Conservation (phyloP, 768 basidiomycete species). For the Gloeostereum incarnatum region DNA sequence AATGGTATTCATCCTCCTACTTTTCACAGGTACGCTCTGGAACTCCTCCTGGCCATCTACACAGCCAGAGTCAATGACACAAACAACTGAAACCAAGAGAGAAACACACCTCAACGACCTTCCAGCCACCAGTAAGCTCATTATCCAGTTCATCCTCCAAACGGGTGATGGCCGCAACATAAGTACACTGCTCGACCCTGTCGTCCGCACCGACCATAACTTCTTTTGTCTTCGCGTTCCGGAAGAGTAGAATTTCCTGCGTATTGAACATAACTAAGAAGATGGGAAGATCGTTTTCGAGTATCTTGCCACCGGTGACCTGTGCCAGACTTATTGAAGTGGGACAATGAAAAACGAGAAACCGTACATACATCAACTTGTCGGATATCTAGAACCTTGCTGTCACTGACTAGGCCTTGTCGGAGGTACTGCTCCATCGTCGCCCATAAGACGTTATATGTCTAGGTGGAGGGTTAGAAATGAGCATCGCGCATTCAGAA, state of each 20-base stretch:
- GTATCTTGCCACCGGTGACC: slow-evolving; percentile 80
- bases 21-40: slow-evolving; percentile 19
- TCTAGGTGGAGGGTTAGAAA: slow-evolving; percentile 33
- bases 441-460: slow-evolving; percentile 97
- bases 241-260: slow-evolving; percentile 89
- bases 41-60: slow-evolving; percentile 21
- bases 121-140: slow-evolving; percentile 96
- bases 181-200: slow-evolving; percentile 87
- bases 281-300: slow-evolving; percentile 85
- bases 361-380: slow-evolving; percentile 78
- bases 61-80: neutral
- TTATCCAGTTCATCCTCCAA: slow-evolving; percentile 83
- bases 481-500: neutral
- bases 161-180: slow-evolving; percentile 87
- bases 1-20: too few relatives aligned
- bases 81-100: slow-evolving; percentile 14
- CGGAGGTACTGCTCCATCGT: slow-evolving; percentile 91
- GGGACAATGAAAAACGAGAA: neutral
- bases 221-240: slow-evolving; percentile 84
- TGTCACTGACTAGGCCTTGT: slow-evolving; percentile 87
- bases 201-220: slow-evolving; percentile 81
- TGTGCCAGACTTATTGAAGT: slow-evolving; percentile 16
- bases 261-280: slow-evolving; percentile 89
- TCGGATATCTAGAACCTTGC: slow-evolving; percentile 92
- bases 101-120: slow-evolving; percentile 79